Percentiles rank a stretch among this genome's conserved stretches.
phyloP scores from a whole-genome alignment of 306 rosid genomes.

The Dryas octopetala region DNA sequence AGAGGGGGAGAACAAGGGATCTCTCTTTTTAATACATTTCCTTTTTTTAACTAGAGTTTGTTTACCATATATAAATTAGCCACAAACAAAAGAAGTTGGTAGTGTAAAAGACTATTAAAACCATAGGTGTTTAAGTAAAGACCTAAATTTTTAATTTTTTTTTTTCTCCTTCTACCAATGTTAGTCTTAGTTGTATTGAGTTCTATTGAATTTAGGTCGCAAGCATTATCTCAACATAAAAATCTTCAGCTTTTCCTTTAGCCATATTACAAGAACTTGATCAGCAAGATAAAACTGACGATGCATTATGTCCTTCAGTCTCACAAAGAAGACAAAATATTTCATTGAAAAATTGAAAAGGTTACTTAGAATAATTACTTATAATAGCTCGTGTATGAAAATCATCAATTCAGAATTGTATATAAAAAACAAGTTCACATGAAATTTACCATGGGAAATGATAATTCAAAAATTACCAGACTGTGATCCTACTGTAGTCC shows the following conservation, averaged over 20 bases:
- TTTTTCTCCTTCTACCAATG: not conserved
- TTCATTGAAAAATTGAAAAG: not conserved
- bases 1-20: not conserved
- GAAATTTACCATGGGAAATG: constrained; percentile 6
- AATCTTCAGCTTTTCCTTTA: not conserved
- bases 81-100: not conserved
- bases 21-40: not conserved
- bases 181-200: not conserved
- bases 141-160: not conserved
- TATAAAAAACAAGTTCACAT: constrained; percentile 18
- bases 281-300: not conserved
- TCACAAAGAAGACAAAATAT: not conserved
- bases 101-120: not conserved
- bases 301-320: not conserved
- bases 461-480: constrained; percentile 35
- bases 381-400: not conserved
- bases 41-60: not conserved
- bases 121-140: not conserved
- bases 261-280: not conserved
- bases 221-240: not conserved
- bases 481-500: constrained; percentile 34
- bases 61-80: not conserved
- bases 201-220: not conserved
- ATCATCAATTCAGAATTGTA: not conserved
- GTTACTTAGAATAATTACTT: not conserved